These are phyloP conservation scores for Colletotrichum gigasporum DNA, from an alignment of 2,329 filamentous ascomycete species.

Conservation along the genomic window DNA sequence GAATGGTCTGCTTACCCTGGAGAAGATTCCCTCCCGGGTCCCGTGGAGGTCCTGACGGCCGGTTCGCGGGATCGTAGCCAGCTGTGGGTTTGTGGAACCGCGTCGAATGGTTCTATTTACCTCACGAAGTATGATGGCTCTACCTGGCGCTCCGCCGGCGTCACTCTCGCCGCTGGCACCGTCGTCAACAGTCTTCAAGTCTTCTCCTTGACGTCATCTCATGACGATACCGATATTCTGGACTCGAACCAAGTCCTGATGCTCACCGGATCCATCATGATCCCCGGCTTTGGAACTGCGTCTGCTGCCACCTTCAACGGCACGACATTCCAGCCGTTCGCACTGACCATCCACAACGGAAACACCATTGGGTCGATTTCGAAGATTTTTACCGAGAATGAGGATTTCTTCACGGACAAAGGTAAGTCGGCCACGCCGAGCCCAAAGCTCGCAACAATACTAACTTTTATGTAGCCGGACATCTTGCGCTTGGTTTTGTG, in stretches of 20 bases:
- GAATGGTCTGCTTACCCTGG: constrained; percentile 73
- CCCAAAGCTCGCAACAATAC: constrained; percentile 28
- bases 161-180: constrained; percentile 71
- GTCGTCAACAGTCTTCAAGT: constrained; percentile 84
- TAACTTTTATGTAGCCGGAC: constrained; percentile 50
- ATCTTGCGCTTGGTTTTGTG: constrained; percentile 78
- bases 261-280: constrained; percentile 82
- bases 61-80: constrained; percentile 77
- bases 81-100: constrained; percentile 84
- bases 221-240: constrained; percentile 72
- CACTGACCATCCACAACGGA: constrained; percentile 76
- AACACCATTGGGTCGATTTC: constrained; percentile 78
- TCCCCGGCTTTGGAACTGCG: constrained; percentile 80
- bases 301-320: constrained; percentile 92
- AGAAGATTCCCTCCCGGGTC: constrained; percentile 77
- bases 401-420: constrained; percentile 75
- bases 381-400: constrained; percentile 83
- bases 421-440: constrained; percentile 56
- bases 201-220: constrained; percentile 74
- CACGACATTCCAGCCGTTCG: constrained; percentile 78
- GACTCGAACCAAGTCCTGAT: constrained; percentile 77
- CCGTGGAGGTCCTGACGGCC: constrained; percentile 78
- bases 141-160: constrained; percentile 73
- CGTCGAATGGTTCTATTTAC: constrained; percentile 70
- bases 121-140: constrained; percentile 84